phyloP scores from a whole-genome alignment of 2,329 filamentous ascomycete genomes.

The Pseudocercospora macadamiae region DNA sequence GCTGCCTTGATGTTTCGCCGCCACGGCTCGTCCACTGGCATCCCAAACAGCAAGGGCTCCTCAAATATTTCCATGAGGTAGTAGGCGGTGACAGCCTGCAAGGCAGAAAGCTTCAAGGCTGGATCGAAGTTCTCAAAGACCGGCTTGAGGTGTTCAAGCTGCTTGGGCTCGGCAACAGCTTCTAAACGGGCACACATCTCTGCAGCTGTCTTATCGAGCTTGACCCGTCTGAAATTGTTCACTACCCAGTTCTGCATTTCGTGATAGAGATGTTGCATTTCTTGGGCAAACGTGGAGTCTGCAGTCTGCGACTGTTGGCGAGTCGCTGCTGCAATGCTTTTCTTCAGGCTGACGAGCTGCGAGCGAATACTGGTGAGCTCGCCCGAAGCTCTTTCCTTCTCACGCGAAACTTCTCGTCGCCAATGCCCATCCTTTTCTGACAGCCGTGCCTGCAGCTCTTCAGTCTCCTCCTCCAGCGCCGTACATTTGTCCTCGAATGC shows the following conservation, averaged over 20 bases:
- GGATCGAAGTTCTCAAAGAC: slow-evolving; percentile 59
- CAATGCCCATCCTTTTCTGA: slow-evolving; percentile 20
- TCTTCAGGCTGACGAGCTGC: slow-evolving; percentile 70
- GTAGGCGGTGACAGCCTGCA: slow-evolving; percentile 64
- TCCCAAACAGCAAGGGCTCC: slow-evolving; percentile 63
- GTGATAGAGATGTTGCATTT: slow-evolving; percentile 63
- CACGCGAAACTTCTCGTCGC: slow-evolving; percentile 15
- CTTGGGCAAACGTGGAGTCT: slow-evolving; percentile 68
- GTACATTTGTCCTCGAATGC: slow-evolving; percentile 28
- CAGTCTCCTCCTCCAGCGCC: slow-evolving; percentile 23
- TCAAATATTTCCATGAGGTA: slow-evolving; percentile 67
- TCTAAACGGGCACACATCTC: slow-evolving; percentile 30
- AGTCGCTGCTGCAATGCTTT: slow-evolving; percentile 70
- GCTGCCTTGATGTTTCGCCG: slow-evolving; percentile 27
- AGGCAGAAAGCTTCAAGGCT: slow-evolving; percentile 61
- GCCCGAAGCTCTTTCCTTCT: slow-evolving; percentile 21
- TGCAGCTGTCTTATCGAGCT: slow-evolving; percentile 44
- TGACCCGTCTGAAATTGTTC: slow-evolving; percentile 66
- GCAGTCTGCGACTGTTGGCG: slow-evolving; percentile 63
- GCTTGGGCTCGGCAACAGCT: slow-evolving; percentile 24
- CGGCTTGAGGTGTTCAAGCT: slow-evolving; percentile 28
- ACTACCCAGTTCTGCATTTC: slow-evolving; percentile 76
- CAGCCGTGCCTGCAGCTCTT: slow-evolving; percentile 16
- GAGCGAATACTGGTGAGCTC: slow-evolving; percentile 39
- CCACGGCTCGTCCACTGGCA: slow-evolving; percentile 53